These are phyloP conservation scores for Cladosporium sp. DNA, from an alignment of 2,329 filamentous ascomycete genomes.

Conservation along the genomic window DNA sequence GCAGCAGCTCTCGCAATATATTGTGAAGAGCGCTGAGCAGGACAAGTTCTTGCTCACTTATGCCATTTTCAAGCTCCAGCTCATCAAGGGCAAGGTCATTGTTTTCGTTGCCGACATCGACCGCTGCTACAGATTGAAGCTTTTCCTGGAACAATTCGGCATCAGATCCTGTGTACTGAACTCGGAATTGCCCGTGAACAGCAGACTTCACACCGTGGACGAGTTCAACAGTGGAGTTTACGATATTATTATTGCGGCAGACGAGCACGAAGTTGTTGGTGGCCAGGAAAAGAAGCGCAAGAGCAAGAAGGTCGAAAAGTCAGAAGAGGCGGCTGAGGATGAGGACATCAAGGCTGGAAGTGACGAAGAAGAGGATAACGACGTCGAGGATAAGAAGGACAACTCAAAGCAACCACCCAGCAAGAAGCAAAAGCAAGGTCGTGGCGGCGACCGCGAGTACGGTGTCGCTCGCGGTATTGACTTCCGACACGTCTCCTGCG, in stretches of 20 bases:
- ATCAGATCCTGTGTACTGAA: conserved; percentile 92
- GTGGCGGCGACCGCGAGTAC: conserved; percentile 74
- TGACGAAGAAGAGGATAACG: conserved; percentile 30
- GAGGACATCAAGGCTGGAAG: conserved; percentile 30
- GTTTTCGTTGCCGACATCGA: conserved; percentile 85
- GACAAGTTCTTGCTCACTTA: conserved; percentile 94
- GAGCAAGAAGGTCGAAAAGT: conserved; percentile 21
- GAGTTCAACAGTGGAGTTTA: conserved; percentile 97
- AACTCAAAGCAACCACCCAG: conserved; percentile 29
- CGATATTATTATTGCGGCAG: conserved; percentile 95
- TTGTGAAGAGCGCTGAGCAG: conserved; percentile 90
- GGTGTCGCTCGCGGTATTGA: conserved; percentile 95
- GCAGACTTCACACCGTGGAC: conserved; percentile 87
- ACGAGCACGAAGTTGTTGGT: conserved; percentile 81
- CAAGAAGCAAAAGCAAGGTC: conserved; percentile 54
- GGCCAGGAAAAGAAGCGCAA: conserved; percentile 48
- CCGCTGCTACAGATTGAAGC: conserved; percentile 82
- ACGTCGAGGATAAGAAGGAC: conserved; percentile 27
- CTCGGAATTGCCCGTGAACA: conserved; percentile 89
- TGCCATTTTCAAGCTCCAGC: conserved; percentile 89
- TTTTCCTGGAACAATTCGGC: conserved; percentile 95
- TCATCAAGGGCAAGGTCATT: conserved; percentile 89
- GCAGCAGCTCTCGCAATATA: conserved; percentile 77
- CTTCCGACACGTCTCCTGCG: conserved; percentile 89
- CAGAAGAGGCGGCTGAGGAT: conserved; percentile 22